Conservation (phyloP, 768 basidiomycete genomes). For the Dentipellis fragilis region DNA sequence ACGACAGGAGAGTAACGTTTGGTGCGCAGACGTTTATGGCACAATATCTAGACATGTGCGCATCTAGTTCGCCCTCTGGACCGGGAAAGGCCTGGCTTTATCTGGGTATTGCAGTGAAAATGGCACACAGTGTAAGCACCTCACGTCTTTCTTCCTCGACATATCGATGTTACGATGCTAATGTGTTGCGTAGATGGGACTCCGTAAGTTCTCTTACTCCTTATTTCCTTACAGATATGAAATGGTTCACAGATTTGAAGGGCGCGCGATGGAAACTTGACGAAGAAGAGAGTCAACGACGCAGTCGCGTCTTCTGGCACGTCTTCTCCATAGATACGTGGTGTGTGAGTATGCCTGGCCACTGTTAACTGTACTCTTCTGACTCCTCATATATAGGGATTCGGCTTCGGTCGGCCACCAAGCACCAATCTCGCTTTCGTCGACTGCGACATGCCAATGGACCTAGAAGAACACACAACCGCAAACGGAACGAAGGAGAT, state of each 20-base stretch:
- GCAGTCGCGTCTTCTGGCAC: slow-evolving; percentile 58
- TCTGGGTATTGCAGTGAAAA: slow-evolving; percentile 47
- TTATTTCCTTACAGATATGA: slow-evolving; percentile 1
- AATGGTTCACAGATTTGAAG: slow-evolving; percentile 37
- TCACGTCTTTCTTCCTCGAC: background rate
- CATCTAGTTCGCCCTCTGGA: slow-evolving; percentile 32
- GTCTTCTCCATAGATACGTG: slow-evolving; percentile 55
- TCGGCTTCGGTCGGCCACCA: slow-evolving; percentile 19
- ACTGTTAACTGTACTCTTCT: background rate
- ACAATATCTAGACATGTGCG: slow-evolving; percentile 46
- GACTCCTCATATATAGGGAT: slow-evolving; percentile 12
- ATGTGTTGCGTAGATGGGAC: slow-evolving; percentile 32
- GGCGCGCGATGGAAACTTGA: slow-evolving; percentile 51
- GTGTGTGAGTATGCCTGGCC: slow-evolving; percentile 28
- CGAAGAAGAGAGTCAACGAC: slow-evolving; percentile 31
- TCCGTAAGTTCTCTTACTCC: slow-evolving; percentile 30
- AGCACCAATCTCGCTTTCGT: slow-evolving; percentile 13
- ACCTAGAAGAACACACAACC: slow-evolving; percentile 5
- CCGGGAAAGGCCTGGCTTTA: slow-evolving; percentile 44
- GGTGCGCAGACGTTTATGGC: slow-evolving; percentile 27
- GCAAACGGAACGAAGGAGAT: slow-evolving; percentile 4
- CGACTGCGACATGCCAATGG: slow-evolving; percentile 18
- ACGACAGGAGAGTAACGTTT: slow-evolving; percentile 12
- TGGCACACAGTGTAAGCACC: slow-evolving; percentile 47
- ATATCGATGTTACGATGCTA: background rate